phyloP scores from a whole-genome alignment of 164 flowering plant species.

The Annona cherimola region DNA sequence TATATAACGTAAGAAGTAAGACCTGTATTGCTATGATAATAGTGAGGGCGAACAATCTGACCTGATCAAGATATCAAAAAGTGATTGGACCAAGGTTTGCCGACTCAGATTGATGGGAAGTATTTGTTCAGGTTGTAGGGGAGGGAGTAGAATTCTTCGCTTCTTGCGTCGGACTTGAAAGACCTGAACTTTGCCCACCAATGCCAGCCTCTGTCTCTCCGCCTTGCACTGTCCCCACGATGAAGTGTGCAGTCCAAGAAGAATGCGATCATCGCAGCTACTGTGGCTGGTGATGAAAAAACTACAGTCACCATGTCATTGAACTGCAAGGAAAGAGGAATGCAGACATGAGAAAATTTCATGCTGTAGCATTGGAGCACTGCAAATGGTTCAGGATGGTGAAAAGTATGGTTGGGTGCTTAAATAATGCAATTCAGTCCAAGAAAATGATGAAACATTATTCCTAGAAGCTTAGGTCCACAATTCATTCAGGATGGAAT shows the following conservation, averaged over 20 bases:
- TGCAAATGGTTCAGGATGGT: background rate
- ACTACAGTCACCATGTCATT: slow-evolving; percentile 67
- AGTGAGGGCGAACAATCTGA: background rate
- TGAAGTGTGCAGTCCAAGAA: slow-evolving; percentile 66
- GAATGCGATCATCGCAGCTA: slow-evolving; percentile 48
- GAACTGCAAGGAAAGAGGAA: slow-evolving; percentile 47
- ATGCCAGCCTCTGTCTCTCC: slow-evolving; percentile 77
- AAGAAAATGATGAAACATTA: too few species aligned
- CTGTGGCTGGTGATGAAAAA: slow-evolving; percentile 80
- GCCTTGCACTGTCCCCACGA: slow-evolving; percentile 28
- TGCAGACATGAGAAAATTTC: background rate
- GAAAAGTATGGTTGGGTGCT: background rate
- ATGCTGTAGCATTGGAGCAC: background rate
- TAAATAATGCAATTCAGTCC: too few species aligned
- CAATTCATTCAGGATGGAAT: background rate
- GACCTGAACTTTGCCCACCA: slow-evolving; percentile 84
- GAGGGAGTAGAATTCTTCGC: slow-evolving; percentile 78
- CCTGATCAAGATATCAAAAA: background rate
- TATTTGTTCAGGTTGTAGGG: slow-evolving; percentile 71
- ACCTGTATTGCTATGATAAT: background rate
- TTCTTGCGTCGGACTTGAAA: slow-evolving; percentile 56
- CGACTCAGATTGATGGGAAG: slow-evolving; percentile 64
- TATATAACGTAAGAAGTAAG: background rate
- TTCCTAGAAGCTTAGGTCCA: too few species aligned
- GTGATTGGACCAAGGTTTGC: background rate